Base-by-base conservation (phyloP, 306 rosid species). In the Cucurbita ficifolia region DNA sequence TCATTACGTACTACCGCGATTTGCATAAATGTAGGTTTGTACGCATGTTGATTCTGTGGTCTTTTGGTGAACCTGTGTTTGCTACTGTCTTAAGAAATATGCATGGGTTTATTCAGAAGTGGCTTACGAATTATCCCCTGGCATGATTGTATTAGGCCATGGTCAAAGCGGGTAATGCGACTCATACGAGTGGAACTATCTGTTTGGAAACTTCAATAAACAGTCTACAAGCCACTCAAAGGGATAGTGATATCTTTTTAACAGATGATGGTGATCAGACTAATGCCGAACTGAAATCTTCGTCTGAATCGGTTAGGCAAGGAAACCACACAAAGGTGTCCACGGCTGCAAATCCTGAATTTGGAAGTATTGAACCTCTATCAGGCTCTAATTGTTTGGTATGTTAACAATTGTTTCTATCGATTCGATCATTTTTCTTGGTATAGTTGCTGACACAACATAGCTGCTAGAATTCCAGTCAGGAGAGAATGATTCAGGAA, bases 391-490 rank as follows among this genome's bases (percentile, higher is more conserved):
- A 78, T 54, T 71, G 57, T 76, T 57, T 51, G 83, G 85, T 81
- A 77, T 80, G 69, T 76, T 74, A 35, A 62, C 35, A 67, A 46
- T 75, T 81, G 22, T 59, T 59, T 65, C 51, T 49, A 49, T 70
- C 38, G 5, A 57, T 51, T 53, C 3, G 24, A 38, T 12, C n/a
- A 53, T 65, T 74, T 59, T 61, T 18, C 36, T 18, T 75, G 49
- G 43, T 78, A 17, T 73, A 72, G 57, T 74, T 73, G 70, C 46
- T 81, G 61, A 81, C 76, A 17, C 76, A 33, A 45, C 76, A 39
- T 73, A 65, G 50, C 77, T 76, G 50, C 64, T 61, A 17, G 79
- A 65, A 81, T 78, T 84, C 82, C 96, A 87, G 96, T 71, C 83
- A 63, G 85, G 73, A 82, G 22, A 21, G 45, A 43, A 60, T 74